Evolutionary conservation across 2,329 filamentous ascomycete species (phyloP).

Genomic region (Neonectria hederae): DNA sequence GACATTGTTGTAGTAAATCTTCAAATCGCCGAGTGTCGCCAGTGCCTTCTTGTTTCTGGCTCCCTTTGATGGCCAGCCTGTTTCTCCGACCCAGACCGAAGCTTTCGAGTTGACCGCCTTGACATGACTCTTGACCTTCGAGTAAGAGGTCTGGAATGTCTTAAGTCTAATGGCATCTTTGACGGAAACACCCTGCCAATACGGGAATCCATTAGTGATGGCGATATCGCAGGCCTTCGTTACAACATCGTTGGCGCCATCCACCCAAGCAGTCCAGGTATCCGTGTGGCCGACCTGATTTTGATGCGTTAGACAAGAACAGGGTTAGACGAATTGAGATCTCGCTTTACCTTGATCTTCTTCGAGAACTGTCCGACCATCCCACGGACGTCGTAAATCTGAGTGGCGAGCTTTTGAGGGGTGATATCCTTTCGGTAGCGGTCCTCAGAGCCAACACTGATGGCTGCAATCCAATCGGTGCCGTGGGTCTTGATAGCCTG

Average conservation of each 20-base stretch:
- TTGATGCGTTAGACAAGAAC: slow-evolving; percentile 8
- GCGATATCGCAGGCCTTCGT: slow-evolving; percentile 36
- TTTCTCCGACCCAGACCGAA: slow-evolving; percentile 38
- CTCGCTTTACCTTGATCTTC: slow-evolving; percentile 29
- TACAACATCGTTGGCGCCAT: slow-evolving; percentile 37
- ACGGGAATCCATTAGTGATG: slow-evolving; percentile 40
- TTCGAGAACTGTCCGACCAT: slow-evolving; percentile 38
- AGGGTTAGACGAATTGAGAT: neutral
- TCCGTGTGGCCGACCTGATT: slow-evolving; percentile 37
- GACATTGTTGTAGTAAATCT: slow-evolving; percentile 36
- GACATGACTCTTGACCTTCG: slow-evolving; percentile 34
- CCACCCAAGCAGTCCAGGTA: slow-evolving; percentile 40
- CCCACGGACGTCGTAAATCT: slow-evolving; percentile 40
- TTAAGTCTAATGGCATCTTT: slow-evolving; percentile 37
- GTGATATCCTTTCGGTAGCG: slow-evolving; percentile 39
- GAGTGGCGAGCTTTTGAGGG: slow-evolving; percentile 35
- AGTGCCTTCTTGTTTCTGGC: slow-evolving; percentile 33
- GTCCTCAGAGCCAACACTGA: slow-evolving; percentile 38
- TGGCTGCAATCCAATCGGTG: slow-evolving; percentile 38
- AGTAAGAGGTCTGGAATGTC: slow-evolving; percentile 39
- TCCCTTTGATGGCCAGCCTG: slow-evolving; percentile 35
- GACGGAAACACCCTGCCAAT: slow-evolving; percentile 38
- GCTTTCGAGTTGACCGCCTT: slow-evolving; percentile 32
- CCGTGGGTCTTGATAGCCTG: slow-evolving; percentile 39
- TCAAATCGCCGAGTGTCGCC: slow-evolving; percentile 24